Conservation (phyloP, 2,329 filamentous ascomycete species). For the Calonectria henricotiae region DNA sequence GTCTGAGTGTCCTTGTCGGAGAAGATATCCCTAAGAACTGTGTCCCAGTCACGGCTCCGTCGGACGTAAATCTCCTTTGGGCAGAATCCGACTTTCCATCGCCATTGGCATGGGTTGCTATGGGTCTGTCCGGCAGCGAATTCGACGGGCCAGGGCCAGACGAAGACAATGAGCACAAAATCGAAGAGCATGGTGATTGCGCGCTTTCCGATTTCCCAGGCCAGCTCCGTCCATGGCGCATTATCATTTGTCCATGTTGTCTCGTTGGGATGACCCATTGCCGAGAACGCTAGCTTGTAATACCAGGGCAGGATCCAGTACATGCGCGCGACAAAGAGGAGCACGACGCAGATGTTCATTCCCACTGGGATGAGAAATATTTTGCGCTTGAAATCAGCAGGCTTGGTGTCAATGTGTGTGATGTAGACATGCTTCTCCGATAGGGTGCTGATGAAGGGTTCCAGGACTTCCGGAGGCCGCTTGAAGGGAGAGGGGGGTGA, state of each 20-base stretch:
- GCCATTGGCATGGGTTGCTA: slow-evolving; percentile 80
- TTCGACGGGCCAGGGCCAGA: slow-evolving; percentile 82
- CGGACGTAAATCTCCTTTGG: slow-evolving; percentile 86
- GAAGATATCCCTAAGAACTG: slow-evolving; percentile 71
- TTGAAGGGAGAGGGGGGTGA: slow-evolving; percentile 78
- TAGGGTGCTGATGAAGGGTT: slow-evolving; percentile 78
- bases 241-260: slow-evolving; percentile 75
- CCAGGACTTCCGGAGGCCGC: slow-evolving; percentile 74
- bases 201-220: slow-evolving; percentile 73
- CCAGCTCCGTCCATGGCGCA: slow-evolving; percentile 72
- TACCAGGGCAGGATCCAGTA: slow-evolving; percentile 83
- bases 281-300: slow-evolving; percentile 75
- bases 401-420: slow-evolving; percentile 84
- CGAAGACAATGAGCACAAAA: slow-evolving; percentile 77
- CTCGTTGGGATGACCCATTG: slow-evolving; percentile 78
- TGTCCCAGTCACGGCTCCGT: slow-evolving; percentile 82
- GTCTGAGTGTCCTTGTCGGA: slow-evolving; percentile 68
- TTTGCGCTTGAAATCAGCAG: slow-evolving; percentile 81
- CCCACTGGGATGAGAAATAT: slow-evolving; percentile 86
- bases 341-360: slow-evolving; percentile 80
- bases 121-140: slow-evolving; percentile 76
- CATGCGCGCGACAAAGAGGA: slow-evolving; percentile 78
- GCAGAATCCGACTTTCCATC: slow-evolving; percentile 82
- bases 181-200: slow-evolving; percentile 81
- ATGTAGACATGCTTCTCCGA: slow-evolving; percentile 84